Base-by-base conservation (phyloP, 2,329 filamentous ascomycete species). In the Rutstroemia sp. region DNA sequence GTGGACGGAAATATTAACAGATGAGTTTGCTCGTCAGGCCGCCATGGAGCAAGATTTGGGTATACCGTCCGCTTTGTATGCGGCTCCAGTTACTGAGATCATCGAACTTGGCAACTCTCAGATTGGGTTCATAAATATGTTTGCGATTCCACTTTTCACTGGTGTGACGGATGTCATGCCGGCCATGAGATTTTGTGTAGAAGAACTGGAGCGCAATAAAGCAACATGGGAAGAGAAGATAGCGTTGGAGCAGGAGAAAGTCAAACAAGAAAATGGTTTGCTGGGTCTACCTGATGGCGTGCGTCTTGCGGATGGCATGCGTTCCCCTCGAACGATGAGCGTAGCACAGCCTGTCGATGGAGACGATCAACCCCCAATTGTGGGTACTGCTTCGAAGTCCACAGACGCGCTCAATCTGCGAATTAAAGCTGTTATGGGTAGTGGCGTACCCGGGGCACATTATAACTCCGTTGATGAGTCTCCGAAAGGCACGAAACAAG, bases 51-150 rank as follows among this genome's bases (percentile, higher is more conserved):
- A 79, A 57, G 90, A 95, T 67, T 80, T 97, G 21, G 83, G 88
- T 18, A 95, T 99, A 67, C 84, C 87, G 48, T 92, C 92, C 0
- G 92, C 92, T 30, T 79, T 99, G 3, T 90, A 95, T 66, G 85
- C 92, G 1, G 85, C 87, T 3, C 90, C 94, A 42, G 85, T 90
- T 57, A 89, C 92, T 65, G 92, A 96, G 65, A 78, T 88, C 34
- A 77, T 90, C 60, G 92, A 92, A 55, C 79, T 96, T 53, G 88
- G 85, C 61, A 90, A 89, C 63, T 88, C 91, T 7, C 94, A 99
- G 72, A 87, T 96, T 54, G 87, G 90, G 23, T 99, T 99, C 73
- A 96, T 97, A 89, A 94, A 90, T 62, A 82, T 96, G 65, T 97
- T 97, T 70, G 94, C 92, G 16, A 83, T 92, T 49, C 94, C 94